Percentiles rank a stretch among this genome's conserved stretches.
Evolutionary conservation across 192 early-diverging fungal species (phyloP).

Genomic region (Umbelopsis sp.): DNA sequence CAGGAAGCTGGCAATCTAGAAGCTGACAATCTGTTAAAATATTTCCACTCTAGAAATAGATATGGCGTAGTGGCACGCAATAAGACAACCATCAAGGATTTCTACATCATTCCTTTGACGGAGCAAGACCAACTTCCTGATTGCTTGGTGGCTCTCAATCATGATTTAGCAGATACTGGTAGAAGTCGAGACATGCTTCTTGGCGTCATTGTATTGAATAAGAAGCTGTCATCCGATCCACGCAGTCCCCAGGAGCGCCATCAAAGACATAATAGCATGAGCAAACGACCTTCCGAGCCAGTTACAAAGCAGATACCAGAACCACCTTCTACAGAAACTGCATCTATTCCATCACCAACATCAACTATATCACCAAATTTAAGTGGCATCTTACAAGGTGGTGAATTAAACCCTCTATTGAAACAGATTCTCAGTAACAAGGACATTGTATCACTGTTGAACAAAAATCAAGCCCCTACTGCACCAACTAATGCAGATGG

Average conservation of each 20-base stretch:
- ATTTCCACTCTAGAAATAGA: conserved; percentile 62
- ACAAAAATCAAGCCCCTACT: not conserved
- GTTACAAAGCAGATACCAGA: not conserved
- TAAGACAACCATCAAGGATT: conserved; percentile 69
- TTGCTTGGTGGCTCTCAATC: conserved; percentile 43
- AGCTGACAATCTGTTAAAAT: conserved; percentile 56
- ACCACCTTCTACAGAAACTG: too few species aligned
- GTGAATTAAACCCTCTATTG: not conserved
- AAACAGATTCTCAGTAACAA: conserved; percentile 14
- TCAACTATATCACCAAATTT: not conserved
- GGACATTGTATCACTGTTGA: not conserved
- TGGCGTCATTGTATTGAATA: conserved; percentile 2
- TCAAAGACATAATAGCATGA: not conserved
- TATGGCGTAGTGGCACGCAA: conserved; percentile 71
- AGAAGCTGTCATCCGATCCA: not conserved
- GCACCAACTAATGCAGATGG: not conserved
- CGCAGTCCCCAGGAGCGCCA: not conserved
- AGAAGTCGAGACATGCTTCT: conserved; percentile 8
- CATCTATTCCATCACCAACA: not conserved
- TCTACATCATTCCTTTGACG: conserved; percentile 72
- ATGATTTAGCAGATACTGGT: not conserved
- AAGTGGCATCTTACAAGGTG: not conserved
- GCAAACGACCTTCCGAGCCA: not conserved
- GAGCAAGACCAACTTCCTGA: conserved; percentile 55
- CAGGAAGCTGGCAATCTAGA: conserved; percentile 32